Base-by-base conservation (phyloP, 2,329 filamentous ascomycete species). In the Monilinia fructicola region DNA sequence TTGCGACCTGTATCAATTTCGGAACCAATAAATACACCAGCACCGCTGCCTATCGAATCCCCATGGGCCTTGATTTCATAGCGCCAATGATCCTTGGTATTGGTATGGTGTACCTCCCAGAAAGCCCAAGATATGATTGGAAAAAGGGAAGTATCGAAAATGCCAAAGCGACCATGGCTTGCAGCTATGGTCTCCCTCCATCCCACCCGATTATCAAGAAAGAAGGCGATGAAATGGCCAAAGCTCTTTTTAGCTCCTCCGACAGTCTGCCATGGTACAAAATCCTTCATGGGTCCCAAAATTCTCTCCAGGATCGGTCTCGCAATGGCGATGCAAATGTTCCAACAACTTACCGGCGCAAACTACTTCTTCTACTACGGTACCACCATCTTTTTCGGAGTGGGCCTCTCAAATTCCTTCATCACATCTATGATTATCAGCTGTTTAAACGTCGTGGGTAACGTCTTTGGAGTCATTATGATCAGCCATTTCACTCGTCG, bases 401-500 rank as follows among this genome's bases (percentile, higher is more conserved):
- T 89, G 3, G 89, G 71, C 12, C 69, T 72, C 14, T 78, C 93
- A 75, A 88, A 92, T 76, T 85, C 85, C 23, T 89, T 88, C 72
- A 79, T 86, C 67, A 89, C 85, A 0, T 87, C 89, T 73, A 85
- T 91, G 74, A 90, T 91, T 67, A 81, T 90, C 0, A 83, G 83
- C 23, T 85, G 83, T 7, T 87, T 91, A 70, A 92, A 92, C 72
- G 87, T 91, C 14, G 82, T 79, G 69, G 85, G 61, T 81, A 86
- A 64, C 87, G 89, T 74, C 66, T 58, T 74, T 14, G 74, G 74
- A 31, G 74, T 92, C 6, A 91, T 86, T 70, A 81, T 91, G 28
- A 87, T 91, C 0, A 87, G 91, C 73, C 83, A 83, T 69, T 88
- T 83, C 67, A 89, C 89, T 44, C 85, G 90, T n/a, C 85, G 90